Base-by-base conservation (phyloP, 768 basidiomycete species). In the Macrolepiota fuliginosa region DNA sequence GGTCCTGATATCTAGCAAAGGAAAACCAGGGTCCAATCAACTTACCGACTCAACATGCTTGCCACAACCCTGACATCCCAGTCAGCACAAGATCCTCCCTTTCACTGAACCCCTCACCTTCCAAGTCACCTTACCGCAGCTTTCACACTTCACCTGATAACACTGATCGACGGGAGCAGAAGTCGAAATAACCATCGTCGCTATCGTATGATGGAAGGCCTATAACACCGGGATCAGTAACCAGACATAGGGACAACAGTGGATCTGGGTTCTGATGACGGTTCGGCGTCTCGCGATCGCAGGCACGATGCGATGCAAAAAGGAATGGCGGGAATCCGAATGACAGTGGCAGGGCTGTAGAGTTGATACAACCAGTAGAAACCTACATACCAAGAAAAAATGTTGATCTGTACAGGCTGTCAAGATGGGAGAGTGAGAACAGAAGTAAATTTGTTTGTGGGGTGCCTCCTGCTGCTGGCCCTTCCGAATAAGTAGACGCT, bases 111-210 rank as follows among this genome's bases (percentile, higher is more conserved):
- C 58, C 73, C 81, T 68, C 70, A 90, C 90, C 77, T 70, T 77
- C 90, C 90, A 91, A 19, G 86, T 90, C 25, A 75, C 84, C 79
- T 90, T 91, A 54, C 80, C 80, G 71, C 90, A 91, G 62, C 72
- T 76, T 55, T 71, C 73, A 74, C 90, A 91, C 61, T 79, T 78
- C 61, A 87, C 85, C 63, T 72, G 65, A 70, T 72, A 81, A 76
- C 90, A 91, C 62, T 72, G 66, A 69, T 89, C 76, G 64, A 78
- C 79, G 58, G 80, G 84, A 65, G 72, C 65, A 66, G 61, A 42
- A n/a, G 22, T 61, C 15, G 25, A 22, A 35, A 47, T 24, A 36
- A 37, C 29, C 50, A 59, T 45, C 51, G 53, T 57, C 32, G 46
- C 32, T 52, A 42, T 51, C 35, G 47, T 32, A 27, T 15, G 39